phyloP scores from a whole-genome alignment of 2,329 filamentous ascomycete species.

The Neodidymelliopsis sp. region DNA sequence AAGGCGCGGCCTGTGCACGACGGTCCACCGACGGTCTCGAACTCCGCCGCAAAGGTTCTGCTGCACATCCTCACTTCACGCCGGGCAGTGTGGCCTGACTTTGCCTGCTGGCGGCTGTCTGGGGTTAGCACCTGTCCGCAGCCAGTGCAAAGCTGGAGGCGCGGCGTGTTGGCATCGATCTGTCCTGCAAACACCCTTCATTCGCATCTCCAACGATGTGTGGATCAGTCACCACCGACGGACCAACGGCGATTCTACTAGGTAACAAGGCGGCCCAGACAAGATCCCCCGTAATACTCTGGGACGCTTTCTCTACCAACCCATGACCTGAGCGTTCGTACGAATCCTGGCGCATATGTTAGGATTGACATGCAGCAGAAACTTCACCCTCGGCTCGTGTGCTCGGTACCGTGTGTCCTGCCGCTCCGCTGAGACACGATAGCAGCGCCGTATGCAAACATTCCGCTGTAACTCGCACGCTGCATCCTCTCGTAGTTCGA shows the following conservation, averaged over 20 bases:
- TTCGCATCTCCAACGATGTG: neutral
- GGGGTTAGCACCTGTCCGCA: neutral
- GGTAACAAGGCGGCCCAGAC: conserved; percentile 1
- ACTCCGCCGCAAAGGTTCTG: conserved; percentile 15
- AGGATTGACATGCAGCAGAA: conserved; percentile 1
- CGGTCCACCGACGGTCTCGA: conserved; percentile 14
- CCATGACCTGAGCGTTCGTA: conserved; percentile 12
- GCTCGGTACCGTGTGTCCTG: conserved; percentile 1
- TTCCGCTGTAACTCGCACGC: neutral
- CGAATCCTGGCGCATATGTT: neutral
- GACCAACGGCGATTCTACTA: conserved; percentile 2
- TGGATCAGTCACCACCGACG: conserved; percentile 3
- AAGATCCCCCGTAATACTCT: conserved; percentile 5
- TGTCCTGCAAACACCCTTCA: neutral
- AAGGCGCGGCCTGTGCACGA: conserved; percentile 8
- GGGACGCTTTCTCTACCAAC: conserved; percentile 3
- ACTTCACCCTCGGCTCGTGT: conserved; percentile 1
- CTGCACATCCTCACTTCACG: conserved; percentile 21
- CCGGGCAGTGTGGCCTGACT: conserved; percentile 19
- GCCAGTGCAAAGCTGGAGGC: neutral
- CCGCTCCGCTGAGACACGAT: neutral
- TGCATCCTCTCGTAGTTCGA: neutral
- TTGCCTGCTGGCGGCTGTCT: conserved; percentile 2
- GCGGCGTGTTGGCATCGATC: conserved; percentile 8
- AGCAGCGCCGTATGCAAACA: neutral